These are phyloP conservation scores for Phenoliferia sp. DNA, from an alignment of 1,284 basidiomycete genomes.

Conservation along the genomic window DNA sequence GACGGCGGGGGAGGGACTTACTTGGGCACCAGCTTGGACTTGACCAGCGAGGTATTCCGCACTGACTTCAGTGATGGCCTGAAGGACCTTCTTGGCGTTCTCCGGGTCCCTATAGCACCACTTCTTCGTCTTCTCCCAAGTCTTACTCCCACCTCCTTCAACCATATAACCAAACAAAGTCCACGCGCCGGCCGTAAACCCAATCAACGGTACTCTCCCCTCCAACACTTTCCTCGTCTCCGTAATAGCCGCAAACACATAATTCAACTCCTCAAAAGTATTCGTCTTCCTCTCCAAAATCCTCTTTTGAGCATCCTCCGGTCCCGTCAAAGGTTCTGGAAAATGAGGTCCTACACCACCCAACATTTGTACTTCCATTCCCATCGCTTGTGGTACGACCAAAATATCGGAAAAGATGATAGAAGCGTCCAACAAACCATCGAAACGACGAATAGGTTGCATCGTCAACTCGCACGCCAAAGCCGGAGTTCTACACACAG, in stretches of 20 bases:
- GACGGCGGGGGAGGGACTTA: conserved; percentile 36
- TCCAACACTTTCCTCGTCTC: conserved; percentile 68
- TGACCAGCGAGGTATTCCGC: conserved; percentile 84
- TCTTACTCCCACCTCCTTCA: conserved; percentile 85
- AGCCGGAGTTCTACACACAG: conserved; percentile 80
- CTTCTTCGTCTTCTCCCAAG: conserved; percentile 78
- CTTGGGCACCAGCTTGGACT: conserved; percentile 87
- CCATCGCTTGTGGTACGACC: conserved; percentile 91
- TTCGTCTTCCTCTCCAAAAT: conserved; percentile 54
- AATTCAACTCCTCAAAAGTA: conserved; percentile 74
- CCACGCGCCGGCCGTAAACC: conserved; percentile 94
- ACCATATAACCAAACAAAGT: conserved; percentile 96
- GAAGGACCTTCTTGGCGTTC: conserved; percentile 68
- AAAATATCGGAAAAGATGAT: conserved; percentile 96
- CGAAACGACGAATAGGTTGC: conserved; percentile 83
- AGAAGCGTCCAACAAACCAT: conserved; percentile 77
- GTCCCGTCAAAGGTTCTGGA: conserved; percentile 71
- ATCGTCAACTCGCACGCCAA: conserved; percentile 82
- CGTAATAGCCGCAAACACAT: conserved; percentile 86
- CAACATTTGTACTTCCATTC: conserved; percentile 89
- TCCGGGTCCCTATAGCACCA: conserved; percentile 88
- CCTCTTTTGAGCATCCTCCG: conserved; percentile 59
- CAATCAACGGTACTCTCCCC: conserved; percentile 86
- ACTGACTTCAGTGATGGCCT: conserved; percentile 74
- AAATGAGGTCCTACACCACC: conserved; percentile 71